Evolutionary conservation across 2,329 filamentous ascomycete species (phyloP), one percentile per base, ranked within the genome.

Genomic region (Cladosporium velox): DNA sequence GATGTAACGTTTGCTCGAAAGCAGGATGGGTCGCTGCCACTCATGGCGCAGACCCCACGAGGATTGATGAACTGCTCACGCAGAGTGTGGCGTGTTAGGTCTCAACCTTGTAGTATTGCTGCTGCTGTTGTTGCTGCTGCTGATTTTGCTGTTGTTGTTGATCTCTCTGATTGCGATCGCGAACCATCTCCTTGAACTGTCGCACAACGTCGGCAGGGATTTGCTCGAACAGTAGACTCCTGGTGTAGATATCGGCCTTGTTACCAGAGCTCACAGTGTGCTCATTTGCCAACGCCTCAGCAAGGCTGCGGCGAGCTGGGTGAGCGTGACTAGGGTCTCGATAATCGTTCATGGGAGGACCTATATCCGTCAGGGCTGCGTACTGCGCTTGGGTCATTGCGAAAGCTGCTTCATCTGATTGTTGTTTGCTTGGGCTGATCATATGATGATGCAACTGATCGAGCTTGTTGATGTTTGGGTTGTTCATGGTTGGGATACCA

Each of bases 151-250:
- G 59, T 12, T 71, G 67, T 38, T 73, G 72, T 24, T 71, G 70
- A 5, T 77, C 75, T 59, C 74, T 70, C 35, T 74, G 70, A 11
- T 72, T 69, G 32, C 73, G 71, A 54, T 95, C 91, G 70, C 90
- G 88, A 72, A 97, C 91, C 86, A 96, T 93, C 79, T 92, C 91
- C 74, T 91, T 91, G 82, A 98, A 98, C 77, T 94, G 92, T 72
- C 89, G 88, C 64, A 99, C 92, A 59, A 98, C 93, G 70, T 98
- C 93, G 72, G 88, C 86, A 15, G 95, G 93, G 72, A 98, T 93
- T 79, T 93, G 91, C 75, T 97, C 93, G 92, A 92, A 97, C 66
- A 98, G 88, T 68, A 98, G 85, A 69, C 92, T 96, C 66, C 94
- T 87, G 38, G 93, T 96, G 81, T 97, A 97, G 51, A 97, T 91